Percentiles rank a stretch among this genome's conserved stretches.
Conservation (phyloP, 208 protist genomes). For the Leishmania lainsoni region DNA sequence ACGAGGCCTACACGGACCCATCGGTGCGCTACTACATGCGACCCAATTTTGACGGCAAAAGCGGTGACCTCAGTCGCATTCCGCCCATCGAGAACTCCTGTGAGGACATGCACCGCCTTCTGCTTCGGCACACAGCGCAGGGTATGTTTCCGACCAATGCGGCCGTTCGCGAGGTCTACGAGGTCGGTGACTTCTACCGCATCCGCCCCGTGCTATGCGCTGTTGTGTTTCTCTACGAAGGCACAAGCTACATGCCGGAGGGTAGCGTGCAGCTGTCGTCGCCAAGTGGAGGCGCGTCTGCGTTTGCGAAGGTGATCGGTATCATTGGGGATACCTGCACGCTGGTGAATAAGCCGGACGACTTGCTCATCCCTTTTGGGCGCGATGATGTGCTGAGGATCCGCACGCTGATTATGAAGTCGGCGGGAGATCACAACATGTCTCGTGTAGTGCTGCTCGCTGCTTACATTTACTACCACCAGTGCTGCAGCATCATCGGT, state of each 20-base stretch:
- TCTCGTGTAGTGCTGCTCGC: constrained; percentile 58
- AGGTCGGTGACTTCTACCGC: constrained; percentile 16
- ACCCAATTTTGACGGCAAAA: constrained; percentile 20
- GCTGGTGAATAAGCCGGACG: constrained; percentile 8
- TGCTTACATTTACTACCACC: constrained; percentile 51
- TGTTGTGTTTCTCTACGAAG: constrained; percentile 67
- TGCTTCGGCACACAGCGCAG: constrained; percentile 13
- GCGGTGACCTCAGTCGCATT: constrained; percentile 46
- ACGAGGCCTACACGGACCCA: constrained; percentile 54
- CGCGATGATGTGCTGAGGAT: constrained; percentile 28
- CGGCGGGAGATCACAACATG: constrained; percentile 79
- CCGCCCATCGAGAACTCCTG: constrained; percentile 32
- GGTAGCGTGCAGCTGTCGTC: constrained; percentile 46
- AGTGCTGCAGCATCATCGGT: constrained; percentile 43
- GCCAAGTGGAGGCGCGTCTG: constrained; percentile 2
- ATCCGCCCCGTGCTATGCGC: constrained; percentile 61
- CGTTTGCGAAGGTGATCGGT: constrained; percentile 64
- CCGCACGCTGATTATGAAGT: constrained; percentile 70
- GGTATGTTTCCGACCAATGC: constrained; percentile 42
- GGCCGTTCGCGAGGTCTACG: constrained; percentile 34
- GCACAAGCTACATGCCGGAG: constrained; percentile 39
- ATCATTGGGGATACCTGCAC: constrained; percentile 33
- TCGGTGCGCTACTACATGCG: constrained; percentile 78
- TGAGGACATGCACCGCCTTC: constrained; percentile 39
- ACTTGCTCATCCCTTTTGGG: constrained; percentile 1